A percentile compares a stretch with the other conserved stretches of the same genome.
These are phyloP conservation scores for Microthlaspi erraticum DNA, from an alignment of 345 rosid genomes.

Conservation along the genomic window DNA sequence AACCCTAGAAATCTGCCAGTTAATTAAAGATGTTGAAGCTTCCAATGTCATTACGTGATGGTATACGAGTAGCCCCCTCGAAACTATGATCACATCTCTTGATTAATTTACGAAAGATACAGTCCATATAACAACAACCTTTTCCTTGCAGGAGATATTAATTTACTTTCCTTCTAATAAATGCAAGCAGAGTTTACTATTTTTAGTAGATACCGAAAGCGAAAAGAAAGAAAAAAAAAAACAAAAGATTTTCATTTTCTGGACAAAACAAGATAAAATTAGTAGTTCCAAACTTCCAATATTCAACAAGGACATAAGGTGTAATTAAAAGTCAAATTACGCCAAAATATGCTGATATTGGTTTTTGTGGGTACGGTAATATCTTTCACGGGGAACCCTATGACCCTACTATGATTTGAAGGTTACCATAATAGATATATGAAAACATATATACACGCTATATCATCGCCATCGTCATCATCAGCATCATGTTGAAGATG, in stretches of 20 bases:
- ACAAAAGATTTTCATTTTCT: not conserved
- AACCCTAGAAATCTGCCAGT: constrained; percentile 31
- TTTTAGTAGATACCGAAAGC: not conserved
- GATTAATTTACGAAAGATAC: not conserved
- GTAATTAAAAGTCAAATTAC: constrained; percentile 37
- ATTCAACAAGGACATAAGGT: constrained; percentile 16
- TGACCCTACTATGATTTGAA: constrained; percentile 46
- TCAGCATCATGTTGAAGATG: constrained; percentile 31
- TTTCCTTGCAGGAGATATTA: not conserved
- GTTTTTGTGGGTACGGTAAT: constrained; percentile 45
- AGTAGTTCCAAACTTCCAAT: not conserved
- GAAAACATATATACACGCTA: constrained; percentile 9
- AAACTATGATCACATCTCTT: not conserved
- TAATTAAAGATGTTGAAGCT: constrained; percentile 9
- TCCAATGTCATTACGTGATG: not conserved
- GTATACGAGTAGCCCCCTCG: not conserved
- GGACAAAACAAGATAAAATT: not conserved
- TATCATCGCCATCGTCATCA: constrained; percentile 33
- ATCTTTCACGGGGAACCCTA: constrained; percentile 44
- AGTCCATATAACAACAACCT: not conserved
- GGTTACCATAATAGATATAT: constrained; percentile 31
- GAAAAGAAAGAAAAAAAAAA: not conserved
- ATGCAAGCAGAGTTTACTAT: not conserved
- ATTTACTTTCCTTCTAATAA: constrained; percentile 5
- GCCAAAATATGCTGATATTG: constrained; percentile 35